phyloP scores from a whole-genome alignment of 345 rosid genomes.

The Psidium guajava region DNA sequence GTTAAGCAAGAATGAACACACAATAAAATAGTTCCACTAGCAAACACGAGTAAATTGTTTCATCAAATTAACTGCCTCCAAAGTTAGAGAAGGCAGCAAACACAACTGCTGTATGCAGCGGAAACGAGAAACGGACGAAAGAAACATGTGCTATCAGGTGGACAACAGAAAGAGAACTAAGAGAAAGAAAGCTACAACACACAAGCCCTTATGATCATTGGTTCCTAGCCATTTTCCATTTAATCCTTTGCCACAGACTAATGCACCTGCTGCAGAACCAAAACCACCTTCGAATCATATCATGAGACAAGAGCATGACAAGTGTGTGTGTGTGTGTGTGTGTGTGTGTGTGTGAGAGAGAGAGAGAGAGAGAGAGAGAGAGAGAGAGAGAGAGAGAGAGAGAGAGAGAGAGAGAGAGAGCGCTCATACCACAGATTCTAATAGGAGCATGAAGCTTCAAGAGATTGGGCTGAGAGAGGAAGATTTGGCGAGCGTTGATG shows the following conservation, averaged over 20 bases:
- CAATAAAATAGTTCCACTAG: not conserved
- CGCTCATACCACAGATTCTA: conserved; percentile 55
- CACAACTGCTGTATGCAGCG: not conserved
- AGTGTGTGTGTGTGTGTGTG: too few species aligned
- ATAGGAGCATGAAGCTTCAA: conserved; percentile 69
- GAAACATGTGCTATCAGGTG: not conserved
- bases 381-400: conserved; percentile 8
- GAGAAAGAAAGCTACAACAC: not conserved
- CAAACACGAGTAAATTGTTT: not conserved
- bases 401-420: not conserved
- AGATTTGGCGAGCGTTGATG: conserved; percentile 85
- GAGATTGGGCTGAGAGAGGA: conserved; percentile 76
- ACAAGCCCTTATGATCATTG: not conserved
- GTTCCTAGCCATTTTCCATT: not conserved
- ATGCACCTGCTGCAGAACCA: not conserved
- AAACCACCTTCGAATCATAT: not conserved
- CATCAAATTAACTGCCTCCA: not conserved
- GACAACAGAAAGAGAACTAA: not conserved
- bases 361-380: too few species aligned
- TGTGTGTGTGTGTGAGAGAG: too few species aligned
- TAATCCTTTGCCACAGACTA: not conserved
- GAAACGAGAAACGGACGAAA: not conserved
- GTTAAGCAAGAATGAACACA: not conserved
- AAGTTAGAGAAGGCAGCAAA: not conserved
- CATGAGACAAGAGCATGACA: not conserved